phyloP scores from a whole-genome alignment of 257 asterid genomes.

The Buddleja alternifolia region DNA sequence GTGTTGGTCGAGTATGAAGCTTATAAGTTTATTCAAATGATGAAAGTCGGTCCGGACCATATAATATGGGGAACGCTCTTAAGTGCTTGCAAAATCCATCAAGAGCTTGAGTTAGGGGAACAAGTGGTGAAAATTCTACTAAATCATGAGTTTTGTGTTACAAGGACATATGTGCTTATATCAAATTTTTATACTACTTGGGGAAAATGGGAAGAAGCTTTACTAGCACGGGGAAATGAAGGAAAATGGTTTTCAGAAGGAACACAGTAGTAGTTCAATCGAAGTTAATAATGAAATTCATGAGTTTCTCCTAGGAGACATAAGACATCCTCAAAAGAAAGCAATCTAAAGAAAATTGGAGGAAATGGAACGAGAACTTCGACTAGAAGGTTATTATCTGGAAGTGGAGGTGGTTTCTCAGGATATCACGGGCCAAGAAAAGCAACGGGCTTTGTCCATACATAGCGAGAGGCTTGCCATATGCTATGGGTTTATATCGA shows the following conservation, averaged over 20 bases:
- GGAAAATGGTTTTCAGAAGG: background rate
- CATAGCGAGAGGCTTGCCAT: too few relatives aligned
- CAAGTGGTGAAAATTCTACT: constrained; percentile 34
- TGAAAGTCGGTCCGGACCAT: constrained; percentile 43
- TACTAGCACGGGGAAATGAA: constrained; percentile 44
- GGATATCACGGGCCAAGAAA: too few relatives aligned
- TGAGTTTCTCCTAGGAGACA: too few relatives aligned
- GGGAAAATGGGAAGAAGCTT: constrained; percentile 53
- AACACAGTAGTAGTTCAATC: too few relatives aligned
- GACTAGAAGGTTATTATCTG: too few relatives aligned
- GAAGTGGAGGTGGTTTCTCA: too few relatives aligned
- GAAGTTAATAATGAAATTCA: too few relatives aligned
- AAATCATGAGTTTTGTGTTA: constrained; percentile 34
- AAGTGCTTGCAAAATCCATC: constrained; percentile 54
- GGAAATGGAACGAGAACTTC: too few relatives aligned
- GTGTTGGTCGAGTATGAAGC: constrained; percentile 62
- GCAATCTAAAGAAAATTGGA: too few relatives aligned
- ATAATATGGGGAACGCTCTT: constrained; percentile 58
- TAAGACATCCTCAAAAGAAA: too few relatives aligned
- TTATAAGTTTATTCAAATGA: constrained; percentile 37
- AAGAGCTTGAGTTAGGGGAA: constrained; percentile 47
- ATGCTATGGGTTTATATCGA: too few relatives aligned
- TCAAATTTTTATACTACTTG: constrained; percentile 49
- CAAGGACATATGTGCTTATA: constrained; percentile 40
- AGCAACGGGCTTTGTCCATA: too few relatives aligned